Percentiles rank a stretch among this genome's conserved stretches.
These are phyloP conservation scores for Thalassia testudinum DNA, from an alignment of 116 monocot species.

Conservation along the genomic window DNA sequence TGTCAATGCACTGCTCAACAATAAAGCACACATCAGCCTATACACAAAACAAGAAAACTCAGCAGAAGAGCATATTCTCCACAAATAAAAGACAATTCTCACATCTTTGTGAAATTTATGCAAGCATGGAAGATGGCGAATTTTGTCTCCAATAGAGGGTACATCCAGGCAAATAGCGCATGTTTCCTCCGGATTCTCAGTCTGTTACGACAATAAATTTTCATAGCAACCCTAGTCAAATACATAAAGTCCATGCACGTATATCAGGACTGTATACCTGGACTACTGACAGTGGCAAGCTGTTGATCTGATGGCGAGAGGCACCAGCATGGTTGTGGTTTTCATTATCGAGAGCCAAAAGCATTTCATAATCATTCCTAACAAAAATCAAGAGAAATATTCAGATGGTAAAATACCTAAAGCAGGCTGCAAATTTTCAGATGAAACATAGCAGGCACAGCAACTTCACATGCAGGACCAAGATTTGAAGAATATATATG, in stretches of 20 bases:
- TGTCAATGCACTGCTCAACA: constrained; percentile 31
- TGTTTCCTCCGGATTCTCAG: constrained; percentile 36
- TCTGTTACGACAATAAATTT: constrained; percentile 9
- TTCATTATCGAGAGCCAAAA: constrained; percentile 65
- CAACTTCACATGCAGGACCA: too few relatives aligned
- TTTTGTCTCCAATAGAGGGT: constrained; percentile 43
- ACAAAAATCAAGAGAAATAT: too few relatives aligned
- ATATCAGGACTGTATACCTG: constrained; percentile 27
- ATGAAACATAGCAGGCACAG: too few relatives aligned
- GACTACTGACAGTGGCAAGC: constrained; percentile 58
- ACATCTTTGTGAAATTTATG: constrained; percentile 93
- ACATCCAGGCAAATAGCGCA: constrained; percentile 67
- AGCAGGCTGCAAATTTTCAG: too few relatives aligned
- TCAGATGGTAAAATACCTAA: too few relatives aligned
- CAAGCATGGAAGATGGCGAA: constrained; percentile 80
- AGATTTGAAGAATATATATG: too few relatives aligned
- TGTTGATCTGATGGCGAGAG: constrained; percentile 52
- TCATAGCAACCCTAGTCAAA: neutral
- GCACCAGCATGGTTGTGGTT: constrained; percentile 52
- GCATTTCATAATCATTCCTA: constrained; percentile 59
- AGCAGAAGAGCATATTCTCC: neutral
- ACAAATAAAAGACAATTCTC: neutral
- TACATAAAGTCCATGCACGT: neutral
- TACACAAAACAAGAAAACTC: neutral
- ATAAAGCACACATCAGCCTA: neutral